These are phyloP conservation scores for Euptelea pleiosperma DNA, from an alignment of 164 flowering plant species.

Conservation along the genomic window DNA sequence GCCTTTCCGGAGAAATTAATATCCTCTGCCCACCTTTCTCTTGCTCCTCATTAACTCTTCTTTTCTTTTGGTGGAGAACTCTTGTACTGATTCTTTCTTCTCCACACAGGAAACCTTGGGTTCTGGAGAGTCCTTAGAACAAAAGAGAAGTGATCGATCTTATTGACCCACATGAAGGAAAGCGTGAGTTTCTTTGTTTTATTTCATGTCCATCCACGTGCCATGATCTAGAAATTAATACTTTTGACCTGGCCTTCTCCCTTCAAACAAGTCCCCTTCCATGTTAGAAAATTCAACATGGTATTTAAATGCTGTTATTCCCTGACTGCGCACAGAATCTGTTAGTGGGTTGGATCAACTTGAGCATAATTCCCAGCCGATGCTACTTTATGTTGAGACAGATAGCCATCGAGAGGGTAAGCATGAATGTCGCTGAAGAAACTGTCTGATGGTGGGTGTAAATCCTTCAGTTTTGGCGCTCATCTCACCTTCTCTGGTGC, in stretches of 20 bases:
- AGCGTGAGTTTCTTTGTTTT: slow-evolving; percentile 34
- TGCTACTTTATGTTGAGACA: slow-evolving; percentile 28
- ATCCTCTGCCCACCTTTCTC: background rate
- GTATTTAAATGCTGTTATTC: background rate
- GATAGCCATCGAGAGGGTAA: slow-evolving; percentile 69
- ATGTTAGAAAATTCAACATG: background rate
- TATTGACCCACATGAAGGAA: slow-evolving; percentile 33
- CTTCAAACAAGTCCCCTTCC: background rate
- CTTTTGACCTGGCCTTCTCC: background rate
- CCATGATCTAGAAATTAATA: background rate
- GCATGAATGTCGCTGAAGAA: slow-evolving; percentile 43
- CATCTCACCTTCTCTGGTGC: slow-evolving; percentile 46
- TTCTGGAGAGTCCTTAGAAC: slow-evolving; percentile 30
- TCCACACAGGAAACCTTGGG: slow-evolving; percentile 28
- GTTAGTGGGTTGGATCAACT: slow-evolving; percentile 36
- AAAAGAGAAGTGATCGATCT: slow-evolving; percentile 27
- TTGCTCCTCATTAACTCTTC: background rate
- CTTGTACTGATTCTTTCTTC: slow-evolving; percentile 1
- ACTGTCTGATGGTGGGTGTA: slow-evolving; percentile 24
- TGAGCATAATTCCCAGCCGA: slow-evolving; percentile 37
- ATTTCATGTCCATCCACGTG: background rate
- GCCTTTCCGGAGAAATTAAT: background rate
- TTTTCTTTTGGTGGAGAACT: background rate
- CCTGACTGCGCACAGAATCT: slow-evolving; percentile 31
- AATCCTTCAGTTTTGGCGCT: slow-evolving; percentile 29